Percentiles rank a stretch among this genome's conserved stretches.
Conservation (phyloP, 192 early-diverging fungal genomes). For the Backusella mclennaniae region DNA sequence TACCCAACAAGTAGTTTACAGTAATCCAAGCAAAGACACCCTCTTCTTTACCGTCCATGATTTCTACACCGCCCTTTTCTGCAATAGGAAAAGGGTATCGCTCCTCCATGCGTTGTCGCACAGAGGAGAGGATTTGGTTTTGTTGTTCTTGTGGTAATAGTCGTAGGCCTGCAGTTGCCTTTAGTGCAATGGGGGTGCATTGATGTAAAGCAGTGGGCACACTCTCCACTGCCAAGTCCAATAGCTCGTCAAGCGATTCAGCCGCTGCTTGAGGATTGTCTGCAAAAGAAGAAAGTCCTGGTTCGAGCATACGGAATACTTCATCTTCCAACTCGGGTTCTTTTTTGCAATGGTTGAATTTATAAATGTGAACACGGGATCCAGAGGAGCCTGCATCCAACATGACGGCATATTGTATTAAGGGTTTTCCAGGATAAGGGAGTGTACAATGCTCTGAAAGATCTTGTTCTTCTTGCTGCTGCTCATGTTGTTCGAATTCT, state of each 20-base stretch:
- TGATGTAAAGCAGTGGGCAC: slow-evolving; percentile 59
- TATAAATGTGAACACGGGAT: slow-evolving; percentile 96
- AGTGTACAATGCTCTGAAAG: slow-evolving; percentile 20
- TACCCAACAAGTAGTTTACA: slow-evolving; percentile 87
- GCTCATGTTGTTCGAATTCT: background rate
- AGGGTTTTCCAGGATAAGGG: slow-evolving; percentile 54
- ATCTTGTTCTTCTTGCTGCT: background rate
- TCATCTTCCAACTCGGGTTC: slow-evolving; percentile 86
- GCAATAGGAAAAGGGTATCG: slow-evolving; percentile 83
- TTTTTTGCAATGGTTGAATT: slow-evolving; percentile 90
- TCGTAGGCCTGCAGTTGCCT: slow-evolving; percentile 94
- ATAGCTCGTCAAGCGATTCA: slow-evolving; percentile 70
- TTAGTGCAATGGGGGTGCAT: slow-evolving; percentile 91
- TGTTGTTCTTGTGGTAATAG: slow-evolving; percentile 72
- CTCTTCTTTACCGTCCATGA: slow-evolving; percentile 98
- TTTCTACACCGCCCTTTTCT: slow-evolving; percentile 68
- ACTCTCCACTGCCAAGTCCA: slow-evolving; percentile 70
- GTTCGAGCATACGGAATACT: slow-evolving; percentile 80
- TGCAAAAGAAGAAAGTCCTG: slow-evolving; percentile 77
- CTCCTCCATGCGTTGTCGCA: slow-evolving; percentile 61
- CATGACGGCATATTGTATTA: slow-evolving; percentile 91
- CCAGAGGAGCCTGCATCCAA: slow-evolving; percentile 96
- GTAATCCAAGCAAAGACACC: slow-evolving; percentile 99
- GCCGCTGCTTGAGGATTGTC: slow-evolving; percentile 79
- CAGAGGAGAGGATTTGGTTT: slow-evolving; percentile 69